Conservation (phyloP, 192 early-diverging fungal species). For the Coemansia sp. region DNA sequence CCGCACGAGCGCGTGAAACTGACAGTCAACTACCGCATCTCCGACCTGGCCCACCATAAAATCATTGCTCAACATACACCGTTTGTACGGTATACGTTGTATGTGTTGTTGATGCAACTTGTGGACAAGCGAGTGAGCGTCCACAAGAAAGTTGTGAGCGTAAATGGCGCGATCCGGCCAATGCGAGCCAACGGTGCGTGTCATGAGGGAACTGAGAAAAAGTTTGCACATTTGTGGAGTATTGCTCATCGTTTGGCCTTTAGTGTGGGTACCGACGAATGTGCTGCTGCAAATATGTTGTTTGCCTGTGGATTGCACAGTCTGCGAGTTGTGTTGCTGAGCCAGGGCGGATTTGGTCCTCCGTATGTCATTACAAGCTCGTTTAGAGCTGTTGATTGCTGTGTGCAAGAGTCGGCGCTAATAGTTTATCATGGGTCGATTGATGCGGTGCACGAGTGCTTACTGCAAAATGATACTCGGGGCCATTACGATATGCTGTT, state of each 20-base stretch:
- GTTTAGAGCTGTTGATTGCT: constrained; percentile 7
- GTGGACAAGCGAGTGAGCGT: constrained; percentile 11
- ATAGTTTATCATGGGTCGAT: constrained; percentile 10
- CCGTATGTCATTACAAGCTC: constrained; percentile 21
- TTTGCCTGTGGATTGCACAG: constrained; percentile 27
- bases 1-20: neutral
- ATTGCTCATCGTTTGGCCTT: neutral
- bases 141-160: neutral
- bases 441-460: constrained; percentile 7
- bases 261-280: constrained; percentile 24
- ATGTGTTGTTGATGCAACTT: constrained; percentile 22
- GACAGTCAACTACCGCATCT: constrained; percentile 19
- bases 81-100: constrained; percentile 27
- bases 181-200: neutral
- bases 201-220: neutral
- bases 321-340: constrained; percentile 21
- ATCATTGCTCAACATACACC: constrained; percentile 15
- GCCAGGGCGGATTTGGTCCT: constrained; percentile 23
- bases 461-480: neutral
- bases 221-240: neutral
- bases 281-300: constrained; percentile 23
- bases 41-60: constrained; percentile 27
- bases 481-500: neutral
- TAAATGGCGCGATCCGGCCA: neutral
- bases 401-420: constrained; percentile 3